These are phyloP conservation scores for Xylariaceae sp. DNA, from an alignment of 2,329 filamentous ascomycete genomes.

Conservation along the genomic window DNA sequence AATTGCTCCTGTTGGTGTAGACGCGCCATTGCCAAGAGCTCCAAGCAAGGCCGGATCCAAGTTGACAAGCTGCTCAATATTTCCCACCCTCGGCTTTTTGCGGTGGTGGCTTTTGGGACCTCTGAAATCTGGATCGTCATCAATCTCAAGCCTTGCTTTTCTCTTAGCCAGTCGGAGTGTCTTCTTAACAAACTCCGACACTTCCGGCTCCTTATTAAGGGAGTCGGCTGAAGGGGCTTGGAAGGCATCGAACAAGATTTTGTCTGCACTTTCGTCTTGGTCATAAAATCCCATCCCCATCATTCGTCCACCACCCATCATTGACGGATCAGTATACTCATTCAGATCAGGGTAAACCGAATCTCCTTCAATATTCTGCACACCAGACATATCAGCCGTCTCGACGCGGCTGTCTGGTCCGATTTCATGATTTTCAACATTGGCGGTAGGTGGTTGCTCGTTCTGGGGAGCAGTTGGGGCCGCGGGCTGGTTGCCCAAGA, in stretches of 20 bases:
- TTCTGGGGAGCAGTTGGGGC: slow-evolving; percentile 16
- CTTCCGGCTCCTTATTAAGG: slow-evolving; percentile 47
- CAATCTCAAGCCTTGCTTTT: slow-evolving; percentile 54
- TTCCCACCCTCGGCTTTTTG: slow-evolving; percentile 46
- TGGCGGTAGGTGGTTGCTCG: slow-evolving; percentile 16
- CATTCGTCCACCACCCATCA: slow-evolving; percentile 50
- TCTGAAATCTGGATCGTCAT: slow-evolving; percentile 58
- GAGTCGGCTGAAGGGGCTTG: slow-evolving; percentile 53
- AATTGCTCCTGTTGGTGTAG: slow-evolving; percentile 26
- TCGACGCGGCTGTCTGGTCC: slow-evolving; percentile 32
- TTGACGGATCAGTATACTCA: slow-evolving; percentile 50
- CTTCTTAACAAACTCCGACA: slow-evolving; percentile 59
- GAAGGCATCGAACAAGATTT: slow-evolving; percentile 62
- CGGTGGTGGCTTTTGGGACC: slow-evolving; percentile 45
- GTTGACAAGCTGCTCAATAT: slow-evolving; percentile 43
- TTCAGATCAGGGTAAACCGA: slow-evolving; percentile 35
- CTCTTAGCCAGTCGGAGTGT: slow-evolving; percentile 56
- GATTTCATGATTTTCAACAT: slow-evolving; percentile 16
- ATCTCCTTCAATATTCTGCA: slow-evolving; percentile 32
- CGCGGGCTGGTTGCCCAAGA: slow-evolving; percentile 30
- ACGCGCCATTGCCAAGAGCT: slow-evolving; percentile 27
- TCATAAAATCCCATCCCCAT: slow-evolving; percentile 65
- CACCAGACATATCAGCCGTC: slow-evolving; percentile 37
- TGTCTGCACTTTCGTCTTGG: slow-evolving; percentile 59
- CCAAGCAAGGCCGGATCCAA: slow-evolving; percentile 59